A percentile compares a stretch with the other conserved stretches of the same genome.
phyloP scores from a whole-genome alignment of 1,284 basidiomycete species.

The Austropuccinia psidii region DNA sequence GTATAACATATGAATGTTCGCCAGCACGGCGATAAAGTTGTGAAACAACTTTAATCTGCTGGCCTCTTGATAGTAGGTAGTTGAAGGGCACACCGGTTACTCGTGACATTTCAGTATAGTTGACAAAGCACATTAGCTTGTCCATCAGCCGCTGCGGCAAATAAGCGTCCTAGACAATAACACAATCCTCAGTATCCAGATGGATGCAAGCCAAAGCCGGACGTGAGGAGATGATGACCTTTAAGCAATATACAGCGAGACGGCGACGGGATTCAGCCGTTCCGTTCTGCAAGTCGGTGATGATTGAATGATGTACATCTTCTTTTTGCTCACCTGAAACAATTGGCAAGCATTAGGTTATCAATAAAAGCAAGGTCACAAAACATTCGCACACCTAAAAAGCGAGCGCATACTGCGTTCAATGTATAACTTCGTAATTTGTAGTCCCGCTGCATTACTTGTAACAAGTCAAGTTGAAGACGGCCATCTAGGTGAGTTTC shows the following conservation, averaged over 20 bases:
- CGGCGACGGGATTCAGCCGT: slow-evolving; percentile 79
- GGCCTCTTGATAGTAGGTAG: slow-evolving; percentile 77
- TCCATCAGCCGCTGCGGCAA: slow-evolving; percentile 86
- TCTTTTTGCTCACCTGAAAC: slow-evolving; percentile 76
- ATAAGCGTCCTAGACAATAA: slow-evolving; percentile 71
- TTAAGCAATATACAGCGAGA: slow-evolving; percentile 88
- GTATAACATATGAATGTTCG: slow-evolving; percentile 76
- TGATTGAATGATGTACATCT: slow-evolving; percentile 92
- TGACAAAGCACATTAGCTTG: slow-evolving; percentile 95
- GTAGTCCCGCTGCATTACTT: slow-evolving; percentile 94
- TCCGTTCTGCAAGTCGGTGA: slow-evolving; percentile 91
- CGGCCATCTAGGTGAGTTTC: slow-evolving; percentile 80
- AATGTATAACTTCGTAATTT: slow-evolving; percentile 90
- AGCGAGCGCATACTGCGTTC: slow-evolving; percentile 90
- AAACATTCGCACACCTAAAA: slow-evolving; percentile 54
- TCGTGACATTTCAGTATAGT: slow-evolving; percentile 90
- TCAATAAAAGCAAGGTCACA: not conserved
- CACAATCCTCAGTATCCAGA: not conserved
- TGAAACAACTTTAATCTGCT: slow-evolving; percentile 92
- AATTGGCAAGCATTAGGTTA: not conserved
- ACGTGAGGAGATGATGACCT: slow-evolving; percentile 54
- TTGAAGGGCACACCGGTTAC: slow-evolving; percentile 98
- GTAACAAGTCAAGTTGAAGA: slow-evolving; percentile 82
- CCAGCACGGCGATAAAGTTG: slow-evolving; percentile 84
- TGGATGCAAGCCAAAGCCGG: not conserved